Conservation (phyloP, 1,284 basidiomycete species). For the Tetrapyrgos nigripes region DNA sequence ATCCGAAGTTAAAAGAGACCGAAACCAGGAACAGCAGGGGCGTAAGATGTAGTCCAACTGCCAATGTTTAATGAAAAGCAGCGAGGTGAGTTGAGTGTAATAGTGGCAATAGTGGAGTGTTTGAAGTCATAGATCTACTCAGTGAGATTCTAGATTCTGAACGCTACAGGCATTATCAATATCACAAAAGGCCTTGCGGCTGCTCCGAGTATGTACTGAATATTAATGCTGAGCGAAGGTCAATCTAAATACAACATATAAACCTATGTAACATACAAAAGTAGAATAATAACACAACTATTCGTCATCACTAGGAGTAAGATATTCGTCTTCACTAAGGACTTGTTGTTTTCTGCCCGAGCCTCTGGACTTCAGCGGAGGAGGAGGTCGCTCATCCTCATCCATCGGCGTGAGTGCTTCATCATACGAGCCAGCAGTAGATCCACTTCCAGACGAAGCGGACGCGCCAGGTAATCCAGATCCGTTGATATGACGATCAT, state of each 20-base stretch:
- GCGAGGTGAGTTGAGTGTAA: no score
- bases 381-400: constrained; percentile 69
- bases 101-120: no score
- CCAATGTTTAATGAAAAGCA: no score
- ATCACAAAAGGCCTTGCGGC: no score
- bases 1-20: no score
- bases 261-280: constrained; percentile 4
- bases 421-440: constrained; percentile 61
- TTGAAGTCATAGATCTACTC: no score
- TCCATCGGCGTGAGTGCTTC: constrained; percentile 79
- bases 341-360: constrained; percentile 71
- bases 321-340: constrained; percentile 78
- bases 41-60: no score
- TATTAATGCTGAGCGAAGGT: background rate
- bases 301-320: constrained; percentile 69
- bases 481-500: constrained; percentile 62
- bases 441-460: constrained; percentile 39
- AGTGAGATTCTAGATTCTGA: no score
- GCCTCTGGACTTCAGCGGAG: constrained; percentile 56
- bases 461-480: constrained; percentile 79
- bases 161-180: no score
- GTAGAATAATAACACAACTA: constrained; percentile 25
- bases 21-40: no score
- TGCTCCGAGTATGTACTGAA: background rate
- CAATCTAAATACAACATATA: constrained; percentile 3